These are phyloP conservation scores for Lachnellula suecica DNA, from an alignment of 2,329 filamentous ascomycete genomes.

Conservation along the genomic window DNA sequence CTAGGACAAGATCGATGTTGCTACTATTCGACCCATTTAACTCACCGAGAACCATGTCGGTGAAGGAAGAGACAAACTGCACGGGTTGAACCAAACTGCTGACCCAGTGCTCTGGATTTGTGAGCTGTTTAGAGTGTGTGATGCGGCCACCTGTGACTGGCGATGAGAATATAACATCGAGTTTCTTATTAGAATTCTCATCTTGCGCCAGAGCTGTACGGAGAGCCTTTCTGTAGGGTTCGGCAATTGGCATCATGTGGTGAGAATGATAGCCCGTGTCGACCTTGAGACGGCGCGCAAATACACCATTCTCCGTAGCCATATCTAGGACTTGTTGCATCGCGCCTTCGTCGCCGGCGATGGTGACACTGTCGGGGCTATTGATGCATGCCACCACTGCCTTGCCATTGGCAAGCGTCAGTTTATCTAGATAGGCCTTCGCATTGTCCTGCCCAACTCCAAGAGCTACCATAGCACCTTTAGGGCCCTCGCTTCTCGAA, in stretches of 20 bases:
- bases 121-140: too few species aligned
- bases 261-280: conserved; percentile 27
- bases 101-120: too few species aligned
- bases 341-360: conserved; percentile 10
- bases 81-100: too few species aligned
- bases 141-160: too few species aligned
- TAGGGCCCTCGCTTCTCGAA: background rate
- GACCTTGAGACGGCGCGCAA: conserved; percentile 18
- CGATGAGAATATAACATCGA: too few species aligned
- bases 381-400: conserved; percentile 31
- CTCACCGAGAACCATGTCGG: too few species aligned
- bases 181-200: too few species aligned
- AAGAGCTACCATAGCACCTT: background rate
- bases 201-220: too few species aligned
- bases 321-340: conserved; percentile 11
- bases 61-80: too few species aligned
- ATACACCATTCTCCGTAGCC: conserved; percentile 20
- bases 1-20: conserved; percentile 16
- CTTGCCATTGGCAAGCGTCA: background rate
- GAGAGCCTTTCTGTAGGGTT: too few species aligned
- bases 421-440: background rate
- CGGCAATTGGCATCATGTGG: conserved; percentile 27
- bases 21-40: too few species aligned
- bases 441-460: background rate
- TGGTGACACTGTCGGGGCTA: conserved; percentile 16